Evolutionary conservation across 1,284 basidiomycete species (phyloP).

Genomic region (Golubevia sp.): DNA sequence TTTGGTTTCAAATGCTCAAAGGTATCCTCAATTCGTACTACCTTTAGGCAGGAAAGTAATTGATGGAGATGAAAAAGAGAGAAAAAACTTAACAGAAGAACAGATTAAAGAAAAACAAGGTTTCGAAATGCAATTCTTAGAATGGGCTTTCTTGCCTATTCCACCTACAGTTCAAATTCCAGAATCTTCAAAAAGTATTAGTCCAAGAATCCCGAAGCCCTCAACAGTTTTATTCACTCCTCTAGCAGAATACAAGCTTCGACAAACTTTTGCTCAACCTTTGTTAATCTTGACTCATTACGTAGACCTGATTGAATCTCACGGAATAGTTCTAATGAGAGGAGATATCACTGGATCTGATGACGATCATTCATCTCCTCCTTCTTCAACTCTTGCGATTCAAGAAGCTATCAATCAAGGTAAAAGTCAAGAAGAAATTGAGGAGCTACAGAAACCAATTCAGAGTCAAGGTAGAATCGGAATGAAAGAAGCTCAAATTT

Average conservation of each 20-base stretch:
- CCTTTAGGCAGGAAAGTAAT: constrained; percentile 42
- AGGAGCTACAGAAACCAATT: constrained; percentile 5
- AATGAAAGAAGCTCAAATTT: constrained; percentile 23
- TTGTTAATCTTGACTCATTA: constrained; percentile 89
- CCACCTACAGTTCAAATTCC: constrained; percentile 4
- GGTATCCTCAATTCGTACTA: constrained; percentile 53
- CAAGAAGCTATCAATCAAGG: constrained; percentile 40
- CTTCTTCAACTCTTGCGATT: constrained; percentile 62
- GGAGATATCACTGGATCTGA: constrained; percentile 80
- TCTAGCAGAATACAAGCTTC: constrained; percentile 88
- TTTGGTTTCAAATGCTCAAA: constrained; percentile 32
- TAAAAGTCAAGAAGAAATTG: neutral
- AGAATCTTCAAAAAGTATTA: neutral
- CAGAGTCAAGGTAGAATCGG: constrained; percentile 49
- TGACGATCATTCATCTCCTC: constrained; percentile 21
- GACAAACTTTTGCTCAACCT: constrained; percentile 84
- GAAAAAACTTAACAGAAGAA: constrained; percentile 6
- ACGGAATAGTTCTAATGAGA: constrained; percentile 82
- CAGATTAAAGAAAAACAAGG: constrained; percentile 22
- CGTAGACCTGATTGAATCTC: constrained; percentile 80
- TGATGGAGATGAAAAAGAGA: constrained; percentile 10
- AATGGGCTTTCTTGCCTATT: constrained; percentile 45
- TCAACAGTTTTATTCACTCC: constrained; percentile 83
- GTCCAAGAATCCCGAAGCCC: constrained; percentile 11
- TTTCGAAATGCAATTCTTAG: constrained; percentile 54